phyloP scores from a whole-genome alignment of 2,329 filamentous ascomycete genomes.

The Aspergillus transmontanensis region DNA sequence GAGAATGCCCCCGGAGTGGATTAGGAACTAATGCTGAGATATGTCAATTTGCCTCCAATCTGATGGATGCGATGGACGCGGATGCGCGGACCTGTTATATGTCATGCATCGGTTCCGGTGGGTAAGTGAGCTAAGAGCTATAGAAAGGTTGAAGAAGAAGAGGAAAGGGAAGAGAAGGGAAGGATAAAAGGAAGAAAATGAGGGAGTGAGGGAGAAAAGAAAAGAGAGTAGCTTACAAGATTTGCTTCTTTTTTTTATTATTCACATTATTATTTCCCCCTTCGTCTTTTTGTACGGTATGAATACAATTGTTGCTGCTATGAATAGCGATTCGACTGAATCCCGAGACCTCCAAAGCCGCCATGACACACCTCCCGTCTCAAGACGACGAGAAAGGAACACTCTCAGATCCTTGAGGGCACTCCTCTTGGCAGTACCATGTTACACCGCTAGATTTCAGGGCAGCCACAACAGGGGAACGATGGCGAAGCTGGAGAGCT shows the following conservation, averaged over 20 bases:
- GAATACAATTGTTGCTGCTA: constrained; percentile 1
- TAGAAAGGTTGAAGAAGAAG: constrained; percentile 3
- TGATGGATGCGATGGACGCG: constrained; percentile 15
- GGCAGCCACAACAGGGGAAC: constrained; percentile 14
- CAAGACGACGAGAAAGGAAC: background rate
- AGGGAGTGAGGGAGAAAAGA: background rate
- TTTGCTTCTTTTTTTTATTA: background rate
- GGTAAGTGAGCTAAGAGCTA: constrained; percentile 1
- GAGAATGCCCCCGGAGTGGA: constrained; percentile 6
- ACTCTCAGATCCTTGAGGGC: constrained; percentile 9
- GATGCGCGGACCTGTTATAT: constrained; percentile 23
- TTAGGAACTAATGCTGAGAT: constrained; percentile 14
- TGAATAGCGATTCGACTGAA: background rate
- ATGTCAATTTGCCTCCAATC: constrained; percentile 22
- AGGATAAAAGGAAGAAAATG: background rate
- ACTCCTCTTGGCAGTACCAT: constrained; percentile 14
- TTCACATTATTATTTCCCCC: background rate
- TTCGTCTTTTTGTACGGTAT: background rate
- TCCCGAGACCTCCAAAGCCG: background rate
- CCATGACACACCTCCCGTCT: constrained; percentile 3
- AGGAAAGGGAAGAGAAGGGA: constrained; percentile 6
- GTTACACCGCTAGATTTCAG: constrained; percentile 30
- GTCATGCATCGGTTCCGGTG: constrained; percentile 24
- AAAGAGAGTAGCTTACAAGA: background rate
- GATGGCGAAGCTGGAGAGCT: constrained; percentile 10